Conservation (phyloP, 306 rosid genomes). For the Hylodesmum podocarpum region DNA sequence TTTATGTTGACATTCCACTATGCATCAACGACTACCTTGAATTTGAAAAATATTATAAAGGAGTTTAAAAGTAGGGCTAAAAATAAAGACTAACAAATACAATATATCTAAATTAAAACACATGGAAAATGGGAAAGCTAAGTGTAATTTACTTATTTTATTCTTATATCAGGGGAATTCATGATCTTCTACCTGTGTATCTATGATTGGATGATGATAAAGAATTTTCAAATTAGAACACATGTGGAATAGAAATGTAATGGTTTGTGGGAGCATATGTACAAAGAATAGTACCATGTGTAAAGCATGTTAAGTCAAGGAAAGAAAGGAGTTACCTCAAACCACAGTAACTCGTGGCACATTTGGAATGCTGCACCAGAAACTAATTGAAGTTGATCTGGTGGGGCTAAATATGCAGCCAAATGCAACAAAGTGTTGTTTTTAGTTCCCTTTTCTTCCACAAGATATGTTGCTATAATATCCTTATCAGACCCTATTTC, state of each 20-base stretch:
- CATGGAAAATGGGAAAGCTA: no score
- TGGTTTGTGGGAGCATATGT: background rate
- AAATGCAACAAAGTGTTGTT: conserved; percentile 28
- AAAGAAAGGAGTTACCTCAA: conserved; percentile 21
- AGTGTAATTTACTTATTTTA: no score
- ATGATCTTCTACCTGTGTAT: no score
- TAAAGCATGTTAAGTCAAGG: background rate
- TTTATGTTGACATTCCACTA: no score
- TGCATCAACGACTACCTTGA: no score
- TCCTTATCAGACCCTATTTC: conserved; percentile 23
- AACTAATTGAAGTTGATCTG: conserved; percentile 26
- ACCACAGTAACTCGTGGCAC: conserved; percentile 36
- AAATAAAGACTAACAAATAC: no score
- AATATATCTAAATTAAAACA: no score
- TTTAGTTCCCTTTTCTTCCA: background rate
- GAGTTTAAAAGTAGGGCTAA: no score
- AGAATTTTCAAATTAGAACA: background rate
- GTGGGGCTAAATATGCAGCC: conserved; percentile 43
- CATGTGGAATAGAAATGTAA: background rate
- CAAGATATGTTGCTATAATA: background rate
- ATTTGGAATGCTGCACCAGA: conserved; percentile 44
- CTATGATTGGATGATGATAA: background rate
- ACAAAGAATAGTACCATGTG: background rate
- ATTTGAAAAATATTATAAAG: no score
- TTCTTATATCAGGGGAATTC: no score